Conservation (phyloP, 164 flowering plant species). For the Magnolia sinica region DNA sequence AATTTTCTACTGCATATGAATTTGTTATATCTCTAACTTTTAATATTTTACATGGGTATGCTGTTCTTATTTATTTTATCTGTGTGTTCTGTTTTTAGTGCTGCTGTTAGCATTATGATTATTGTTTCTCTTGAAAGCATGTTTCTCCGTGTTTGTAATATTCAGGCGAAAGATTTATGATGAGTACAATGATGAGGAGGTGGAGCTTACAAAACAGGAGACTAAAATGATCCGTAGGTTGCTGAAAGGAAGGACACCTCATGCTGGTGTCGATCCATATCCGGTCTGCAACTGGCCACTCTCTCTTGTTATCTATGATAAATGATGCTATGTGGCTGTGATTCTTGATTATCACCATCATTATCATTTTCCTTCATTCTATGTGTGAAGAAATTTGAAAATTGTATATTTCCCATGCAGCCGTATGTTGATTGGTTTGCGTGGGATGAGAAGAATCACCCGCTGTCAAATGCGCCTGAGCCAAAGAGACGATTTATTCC, state of each 20-base stretch:
- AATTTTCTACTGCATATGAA: too few relatives aligned
- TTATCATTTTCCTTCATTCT: neutral
- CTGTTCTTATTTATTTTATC: too few relatives aligned
- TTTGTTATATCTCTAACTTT: too few relatives aligned
- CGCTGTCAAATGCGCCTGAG: conserved; percentile 92
- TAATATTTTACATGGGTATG: too few relatives aligned
- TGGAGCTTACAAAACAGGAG: conserved; percentile 74
- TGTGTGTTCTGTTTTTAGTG: too few relatives aligned
- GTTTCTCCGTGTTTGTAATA: neutral
- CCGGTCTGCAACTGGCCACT: conserved; percentile 12
- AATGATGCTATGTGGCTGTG: neutral
- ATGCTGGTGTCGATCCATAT: conserved; percentile 77
- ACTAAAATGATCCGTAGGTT: conserved; percentile 43
- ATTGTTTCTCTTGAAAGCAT: neutral
- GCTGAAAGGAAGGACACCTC: conserved; percentile 84
- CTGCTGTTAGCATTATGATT: too few relatives aligned
- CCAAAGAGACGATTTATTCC: conserved; percentile 94
- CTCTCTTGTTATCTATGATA: neutral
- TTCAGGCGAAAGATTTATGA: conserved; percentile 79
- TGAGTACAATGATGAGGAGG: conserved; percentile 86
- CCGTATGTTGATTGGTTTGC: conserved; percentile 83
- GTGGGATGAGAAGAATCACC: conserved; percentile 74
- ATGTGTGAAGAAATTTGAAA: conserved; percentile 1
- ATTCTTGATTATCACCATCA: neutral
- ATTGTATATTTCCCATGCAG: conserved; percentile 35